Percentiles rank a stretch among this genome's conserved stretches.
These are phyloP conservation scores for Lycium ferocissimum DNA, from an alignment of 257 asterid genomes.

Conservation along the genomic window DNA sequence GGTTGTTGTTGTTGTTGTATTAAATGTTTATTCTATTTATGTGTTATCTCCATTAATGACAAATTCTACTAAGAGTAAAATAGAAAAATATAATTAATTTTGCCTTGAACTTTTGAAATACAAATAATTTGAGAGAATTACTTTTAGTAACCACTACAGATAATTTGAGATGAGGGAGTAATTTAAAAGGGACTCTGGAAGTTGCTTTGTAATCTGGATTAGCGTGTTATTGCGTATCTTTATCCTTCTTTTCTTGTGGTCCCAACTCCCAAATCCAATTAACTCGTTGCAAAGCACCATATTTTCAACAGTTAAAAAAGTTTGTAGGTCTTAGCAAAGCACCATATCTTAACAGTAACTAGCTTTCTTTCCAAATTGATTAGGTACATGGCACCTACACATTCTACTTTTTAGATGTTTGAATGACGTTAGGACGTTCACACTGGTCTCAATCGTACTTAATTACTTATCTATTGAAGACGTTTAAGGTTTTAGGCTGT, in stretches of 20 bases:
- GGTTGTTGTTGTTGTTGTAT: too few species aligned
- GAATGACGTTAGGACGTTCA: neutral
- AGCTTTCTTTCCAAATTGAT: neutral
- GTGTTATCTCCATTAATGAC: too few species aligned
- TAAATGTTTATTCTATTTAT: too few species aligned
- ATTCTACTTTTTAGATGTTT: neutral
- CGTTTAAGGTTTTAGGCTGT: too few species aligned
- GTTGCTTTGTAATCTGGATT: constrained; percentile 18
- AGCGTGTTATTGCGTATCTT: constrained; percentile 1
- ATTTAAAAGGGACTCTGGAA: neutral
- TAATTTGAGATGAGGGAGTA: too few species aligned
- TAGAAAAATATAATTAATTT: too few species aligned
- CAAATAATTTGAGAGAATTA: too few species aligned
- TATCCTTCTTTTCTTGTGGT: constrained; percentile 5
- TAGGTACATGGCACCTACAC: constrained; percentile 25
- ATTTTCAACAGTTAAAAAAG: neutral
- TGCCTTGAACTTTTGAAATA: too few species aligned
- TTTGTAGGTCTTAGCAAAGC: neutral
- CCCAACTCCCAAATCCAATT: constrained; percentile 17
- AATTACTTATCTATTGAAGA: too few species aligned
- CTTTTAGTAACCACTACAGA: too few species aligned
- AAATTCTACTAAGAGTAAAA: too few species aligned
- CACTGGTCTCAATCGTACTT: neutral
- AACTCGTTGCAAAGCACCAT: neutral
- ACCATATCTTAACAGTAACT: neutral